These are phyloP conservation scores for Thuidium tamariscinum DNA, from an alignment of 225 moss, liverwort and hornwort genomes.

Conservation along the genomic window DNA sequence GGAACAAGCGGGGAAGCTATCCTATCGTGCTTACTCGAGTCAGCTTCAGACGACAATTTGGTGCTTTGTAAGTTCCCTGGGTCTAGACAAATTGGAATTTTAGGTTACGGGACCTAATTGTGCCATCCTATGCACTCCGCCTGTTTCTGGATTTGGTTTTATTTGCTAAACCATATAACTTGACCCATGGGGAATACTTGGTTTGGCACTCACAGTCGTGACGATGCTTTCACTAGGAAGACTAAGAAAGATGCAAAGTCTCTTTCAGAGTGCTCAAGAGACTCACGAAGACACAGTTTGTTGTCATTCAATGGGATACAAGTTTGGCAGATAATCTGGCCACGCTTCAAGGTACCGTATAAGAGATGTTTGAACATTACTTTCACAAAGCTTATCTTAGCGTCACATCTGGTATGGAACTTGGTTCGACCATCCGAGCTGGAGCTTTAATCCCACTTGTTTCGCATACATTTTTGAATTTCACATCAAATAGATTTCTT, in stretches of 20 bases:
- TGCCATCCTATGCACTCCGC: neutral
- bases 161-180: neutral
- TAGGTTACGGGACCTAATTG: neutral
- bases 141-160: neutral
- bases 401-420: neutral
- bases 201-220: neutral
- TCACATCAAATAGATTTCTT: neutral
- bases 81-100: neutral
- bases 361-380: neutral
- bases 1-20: neutral
- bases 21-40: neutral
- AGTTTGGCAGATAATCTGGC: neutral
- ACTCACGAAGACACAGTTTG: neutral
- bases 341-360: neutral
- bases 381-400: neutral
- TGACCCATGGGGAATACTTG: neutral
- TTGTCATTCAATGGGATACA: neutral
- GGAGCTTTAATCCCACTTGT: neutral
- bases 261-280: neutral
- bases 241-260: neutral
- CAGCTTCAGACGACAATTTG: neutral
- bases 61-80: neutral
- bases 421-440: neutral
- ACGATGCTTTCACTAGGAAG: neutral
- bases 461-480: neutral